Evolutionary conservation across 306 rosid species (phyloP), one percentile per base, ranked within the genome.

Genomic region (Morella rubra): DNA sequence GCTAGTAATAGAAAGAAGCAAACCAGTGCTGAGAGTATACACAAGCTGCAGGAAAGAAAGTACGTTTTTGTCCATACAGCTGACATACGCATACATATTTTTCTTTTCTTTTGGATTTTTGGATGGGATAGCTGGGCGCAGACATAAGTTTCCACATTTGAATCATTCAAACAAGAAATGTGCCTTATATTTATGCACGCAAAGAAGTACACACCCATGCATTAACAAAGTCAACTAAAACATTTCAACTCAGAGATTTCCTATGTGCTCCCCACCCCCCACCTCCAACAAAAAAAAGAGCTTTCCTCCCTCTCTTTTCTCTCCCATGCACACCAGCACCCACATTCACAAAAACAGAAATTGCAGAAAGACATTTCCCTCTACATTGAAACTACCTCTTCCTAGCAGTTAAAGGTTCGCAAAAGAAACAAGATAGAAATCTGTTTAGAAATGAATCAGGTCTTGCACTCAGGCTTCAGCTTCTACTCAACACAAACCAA

Each of bases 161-260:
- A 24, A 42, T 66, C 37, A 2, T 32, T 32, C 37, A 32, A 32
- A 32, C 37, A 32, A 32, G 37, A 66, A 62, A 84, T 85, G 47
- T 65, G 47, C 40, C 41, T 58, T 58, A 58, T 0, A 58, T 15
- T 4, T 15, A 58, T 22, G 37, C 64, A 58, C 32, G 9, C 15
- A 58, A 58, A 47, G 10, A 47, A 15, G 52, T 27, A 58, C 32
- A 6, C 44, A 60, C 67, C 14, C 0, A 10, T 60, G 37, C 37
- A 60, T 22, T 60, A 20, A 40, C 22, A 20, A 24, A 9, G 24
- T 27, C 41, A 60, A 19, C 5, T 4, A 51, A 52, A 52, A 9
- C 16, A 15, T 14, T 52, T 24, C 56, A 18, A 52, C 19, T 52
- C 7, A 52, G 19, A 24, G 27, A 52, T 5, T 52, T 52, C 56